These are phyloP conservation scores for Coprinellus micaceus DNA, from an alignment of 768 basidiomycete genomes.

Conservation along the genomic window DNA sequence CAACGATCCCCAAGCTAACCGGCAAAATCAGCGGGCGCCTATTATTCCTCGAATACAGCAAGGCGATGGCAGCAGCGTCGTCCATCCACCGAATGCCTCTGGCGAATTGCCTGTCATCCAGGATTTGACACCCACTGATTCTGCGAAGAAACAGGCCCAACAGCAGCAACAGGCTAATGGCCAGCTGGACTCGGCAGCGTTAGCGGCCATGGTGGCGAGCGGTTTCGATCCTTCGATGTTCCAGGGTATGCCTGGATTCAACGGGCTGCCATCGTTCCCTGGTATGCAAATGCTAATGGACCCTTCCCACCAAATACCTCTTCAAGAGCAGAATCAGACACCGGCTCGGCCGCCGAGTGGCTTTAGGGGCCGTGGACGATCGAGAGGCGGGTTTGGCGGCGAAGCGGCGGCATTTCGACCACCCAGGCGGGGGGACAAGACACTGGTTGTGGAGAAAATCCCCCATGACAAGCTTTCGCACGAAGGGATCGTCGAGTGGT, in stretches of 20 bases:
- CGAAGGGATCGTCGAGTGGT: conserved; percentile 80
- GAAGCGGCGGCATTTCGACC: conserved; percentile 66
- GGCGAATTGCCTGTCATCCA: conserved; percentile 84
- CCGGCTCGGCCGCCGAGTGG: conserved; percentile 5
- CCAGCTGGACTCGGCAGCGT: conserved; percentile 1
- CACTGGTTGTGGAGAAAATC: conserved; percentile 92
- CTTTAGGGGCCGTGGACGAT: conserved; percentile 36
- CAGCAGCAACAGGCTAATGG: conserved; percentile 16
- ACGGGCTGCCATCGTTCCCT: conserved; percentile 5
- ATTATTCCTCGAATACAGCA: conserved; percentile 52
- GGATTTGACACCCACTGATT: conserved; percentile 65
- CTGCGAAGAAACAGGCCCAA: conserved; percentile 19
- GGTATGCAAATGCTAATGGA: conserved; percentile 21
- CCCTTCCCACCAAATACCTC: neutral
- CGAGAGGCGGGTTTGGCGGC: conserved; percentile 57
- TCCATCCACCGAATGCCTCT: conserved; percentile 39
- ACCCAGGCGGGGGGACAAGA: conserved; percentile 68
- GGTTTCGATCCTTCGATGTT: conserved; percentile 12
- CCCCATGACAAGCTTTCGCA: conserved; percentile 79
- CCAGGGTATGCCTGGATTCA: neutral
- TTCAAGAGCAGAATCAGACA: conserved; percentile 25
- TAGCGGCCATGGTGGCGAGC: conserved; percentile 2
- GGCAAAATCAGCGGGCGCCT: conserved; percentile 50
- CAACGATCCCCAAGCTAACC: conserved; percentile 57
- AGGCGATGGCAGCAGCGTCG: conserved; percentile 45